Percentiles rank a stretch among this genome's conserved stretches.
Evolutionary conservation across 1,139 yeast species (phyloP).

Genomic region (Geotrichum phurueaensis): DNA sequence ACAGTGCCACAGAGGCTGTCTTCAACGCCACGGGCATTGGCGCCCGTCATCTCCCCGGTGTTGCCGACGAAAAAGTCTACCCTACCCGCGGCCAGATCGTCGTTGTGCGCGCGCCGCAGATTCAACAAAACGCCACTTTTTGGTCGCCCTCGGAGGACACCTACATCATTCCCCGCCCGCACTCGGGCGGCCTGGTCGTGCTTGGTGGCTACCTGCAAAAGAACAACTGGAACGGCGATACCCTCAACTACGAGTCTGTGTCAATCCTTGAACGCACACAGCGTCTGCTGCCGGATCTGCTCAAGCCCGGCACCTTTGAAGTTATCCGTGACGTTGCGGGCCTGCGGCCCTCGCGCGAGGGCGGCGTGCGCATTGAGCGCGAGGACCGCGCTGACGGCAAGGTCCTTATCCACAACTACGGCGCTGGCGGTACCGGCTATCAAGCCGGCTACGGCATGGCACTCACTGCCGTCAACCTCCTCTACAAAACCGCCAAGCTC

Average conservation of each 20-base stretch:
- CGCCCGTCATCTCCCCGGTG: slow-evolving; percentile 52
- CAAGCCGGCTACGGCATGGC: slow-evolving; percentile 70
- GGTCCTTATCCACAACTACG: slow-evolving; percentile 57
- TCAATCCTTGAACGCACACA: slow-evolving; percentile 56
- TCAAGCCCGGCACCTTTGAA: slow-evolving; percentile 37
- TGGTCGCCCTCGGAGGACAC: slow-evolving; percentile 27
- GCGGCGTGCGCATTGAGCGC: slow-evolving; percentile 59
- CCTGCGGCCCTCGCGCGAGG: slow-evolving; percentile 61
- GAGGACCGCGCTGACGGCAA: slow-evolving; percentile 46
- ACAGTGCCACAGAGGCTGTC: slow-evolving; percentile 39
- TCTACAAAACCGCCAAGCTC: slow-evolving; percentile 7
- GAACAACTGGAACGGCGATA: slow-evolving; percentile 52
- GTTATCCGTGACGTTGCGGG: slow-evolving; percentile 60
- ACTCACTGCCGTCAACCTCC: slow-evolving; percentile 40
- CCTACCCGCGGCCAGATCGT: slow-evolving; percentile 71
- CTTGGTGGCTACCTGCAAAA: slow-evolving; percentile 64
- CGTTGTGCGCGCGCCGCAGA: slow-evolving; percentile 45
- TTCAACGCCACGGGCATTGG: slow-evolving; percentile 71
- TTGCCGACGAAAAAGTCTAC: slow-evolving; percentile 47
- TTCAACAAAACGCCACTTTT: slow-evolving; percentile 27
- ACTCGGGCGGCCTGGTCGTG: slow-evolving; percentile 53
- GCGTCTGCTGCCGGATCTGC: slow-evolving; percentile 47
- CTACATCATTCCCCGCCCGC: slow-evolving; percentile 64
- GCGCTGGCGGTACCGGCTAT: slow-evolving; percentile 73
- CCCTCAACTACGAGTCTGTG: slow-evolving; percentile 48